Percentiles rank a stretch among this genome's conserved stretches.
Conservation (phyloP, 495 filamentous ascomycete species). For the Aspergillus sparsus region DNA sequence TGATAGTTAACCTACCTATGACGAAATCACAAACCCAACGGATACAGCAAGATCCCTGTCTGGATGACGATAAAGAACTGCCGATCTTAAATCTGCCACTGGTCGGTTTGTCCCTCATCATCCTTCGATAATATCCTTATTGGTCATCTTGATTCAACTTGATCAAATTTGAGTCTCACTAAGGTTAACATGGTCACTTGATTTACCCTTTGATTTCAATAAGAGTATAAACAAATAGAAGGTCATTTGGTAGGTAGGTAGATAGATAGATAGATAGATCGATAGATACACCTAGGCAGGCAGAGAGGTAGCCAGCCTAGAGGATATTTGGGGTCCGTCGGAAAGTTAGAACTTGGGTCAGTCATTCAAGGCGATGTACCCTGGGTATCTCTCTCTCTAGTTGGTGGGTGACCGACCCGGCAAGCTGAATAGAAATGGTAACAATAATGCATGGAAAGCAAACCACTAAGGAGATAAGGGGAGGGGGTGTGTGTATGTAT, state of each 20-base stretch:
- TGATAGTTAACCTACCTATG: neutral
- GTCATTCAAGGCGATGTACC: too few species aligned
- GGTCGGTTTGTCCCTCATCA: constrained; percentile 24
- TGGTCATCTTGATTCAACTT: neutral
- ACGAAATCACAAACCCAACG: constrained; percentile 7
- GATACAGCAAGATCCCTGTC: constrained; percentile 11
- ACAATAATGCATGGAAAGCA: too few species aligned
- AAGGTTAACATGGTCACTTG: constrained; percentile 3
- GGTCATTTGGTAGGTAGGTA: too few species aligned
- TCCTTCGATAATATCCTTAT: constrained; percentile 1
- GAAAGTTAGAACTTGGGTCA: too few species aligned
- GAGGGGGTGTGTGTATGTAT: neutral
- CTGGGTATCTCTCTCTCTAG: too few species aligned
- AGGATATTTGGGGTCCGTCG: too few species aligned
- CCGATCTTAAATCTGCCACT: constrained; percentile 30
- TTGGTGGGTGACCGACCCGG: too few species aligned
- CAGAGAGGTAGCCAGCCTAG: too few species aligned
- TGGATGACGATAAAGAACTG: constrained; percentile 25
- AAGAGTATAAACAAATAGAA: neutral
- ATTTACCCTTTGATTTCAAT: constrained; percentile 1
- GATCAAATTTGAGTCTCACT: constrained; percentile 2
- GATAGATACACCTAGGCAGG: too few species aligned
- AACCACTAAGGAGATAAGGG: neutral
- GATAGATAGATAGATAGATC: too few species aligned
- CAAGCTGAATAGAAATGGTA: too few species aligned